Conservation (phyloP, 169 alveolate species). For the Eimeria sp. region DNA sequence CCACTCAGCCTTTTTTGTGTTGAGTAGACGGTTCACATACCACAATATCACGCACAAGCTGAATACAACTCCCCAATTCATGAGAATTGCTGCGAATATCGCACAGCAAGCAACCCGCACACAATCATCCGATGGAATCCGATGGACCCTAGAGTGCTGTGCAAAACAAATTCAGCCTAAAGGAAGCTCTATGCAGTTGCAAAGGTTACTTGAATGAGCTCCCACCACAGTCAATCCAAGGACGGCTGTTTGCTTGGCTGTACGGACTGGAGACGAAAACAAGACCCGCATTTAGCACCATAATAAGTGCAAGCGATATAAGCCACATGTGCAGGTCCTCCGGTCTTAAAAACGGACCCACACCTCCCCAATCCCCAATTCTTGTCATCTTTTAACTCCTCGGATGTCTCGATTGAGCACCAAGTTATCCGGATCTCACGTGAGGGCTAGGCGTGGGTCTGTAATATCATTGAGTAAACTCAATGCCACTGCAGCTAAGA, state of each 20-base stretch:
- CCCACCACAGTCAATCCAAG: constrained; percentile 51
- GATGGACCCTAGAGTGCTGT: neutral
- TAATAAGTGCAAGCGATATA: constrained; percentile 11
- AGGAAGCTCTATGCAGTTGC: neutral
- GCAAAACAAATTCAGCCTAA: neutral
- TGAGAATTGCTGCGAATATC: neutral
- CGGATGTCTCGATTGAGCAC: too few relatives aligned
- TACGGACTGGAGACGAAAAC: neutral
- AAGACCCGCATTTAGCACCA: constrained; percentile 17
- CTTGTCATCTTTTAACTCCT: neutral
- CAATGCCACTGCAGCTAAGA: too few relatives aligned
- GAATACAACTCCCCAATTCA: constrained; percentile 30
- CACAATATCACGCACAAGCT: constrained; percentile 12
- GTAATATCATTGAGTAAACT: too few relatives aligned
- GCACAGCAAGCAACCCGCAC: neutral
- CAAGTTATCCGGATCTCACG: too few relatives aligned
- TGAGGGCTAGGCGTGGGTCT: too few relatives aligned
- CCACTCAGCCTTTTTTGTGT: neutral
- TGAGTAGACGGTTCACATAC: neutral
- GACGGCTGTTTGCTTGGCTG: neutral
- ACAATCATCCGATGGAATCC: neutral
- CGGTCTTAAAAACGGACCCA: neutral
- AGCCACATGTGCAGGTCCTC: constrained; percentile 69
- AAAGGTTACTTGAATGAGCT: too few relatives aligned
- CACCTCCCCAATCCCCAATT: neutral